Evolutionary conservation across 805 yeast species (phyloP).

Genomic region (Nakazawaea ernobii): DNA sequence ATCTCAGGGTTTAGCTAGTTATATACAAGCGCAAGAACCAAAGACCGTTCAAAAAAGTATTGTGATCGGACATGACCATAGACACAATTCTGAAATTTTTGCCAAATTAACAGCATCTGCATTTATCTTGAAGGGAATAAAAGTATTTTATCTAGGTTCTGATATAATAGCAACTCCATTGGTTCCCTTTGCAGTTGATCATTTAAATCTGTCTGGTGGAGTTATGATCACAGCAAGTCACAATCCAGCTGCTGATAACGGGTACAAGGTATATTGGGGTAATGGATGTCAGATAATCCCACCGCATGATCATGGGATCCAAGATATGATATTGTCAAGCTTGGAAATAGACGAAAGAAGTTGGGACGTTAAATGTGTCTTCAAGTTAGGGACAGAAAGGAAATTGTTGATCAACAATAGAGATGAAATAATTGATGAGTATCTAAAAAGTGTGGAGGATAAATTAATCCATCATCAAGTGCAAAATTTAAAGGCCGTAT

Average conservation of each 20-base stretch:
- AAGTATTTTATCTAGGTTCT: constrained; percentile 57
- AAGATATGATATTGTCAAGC: constrained; percentile 54
- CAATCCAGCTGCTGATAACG: constrained; percentile 82
- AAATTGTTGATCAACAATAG: constrained; percentile 32
- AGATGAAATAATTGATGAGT: constrained; percentile 34
- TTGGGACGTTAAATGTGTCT: constrained; percentile 38
- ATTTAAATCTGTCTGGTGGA: constrained; percentile 63
- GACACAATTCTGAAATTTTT: constrained; percentile 72
- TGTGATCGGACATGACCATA: constrained; percentile 90
- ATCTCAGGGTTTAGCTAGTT: constrained; percentile 70
- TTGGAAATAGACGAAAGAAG: constrained; percentile 54
- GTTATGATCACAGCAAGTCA: constrained; percentile 93
- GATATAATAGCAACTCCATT: constrained; percentile 73
- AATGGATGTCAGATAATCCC: constrained; percentile 96
- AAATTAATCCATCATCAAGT: constrained; percentile 27
- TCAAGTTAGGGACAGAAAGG: constrained; percentile 21
- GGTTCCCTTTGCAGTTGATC: constrained; percentile 82
- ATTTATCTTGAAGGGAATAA: constrained; percentile 62
- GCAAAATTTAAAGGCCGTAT: constrained; percentile 48
- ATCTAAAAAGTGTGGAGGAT: constrained; percentile 27
- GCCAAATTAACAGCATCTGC: constrained; percentile 76
- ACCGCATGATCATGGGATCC: constrained; percentile 78
- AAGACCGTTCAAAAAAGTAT: constrained; percentile 34
- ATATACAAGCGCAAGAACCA: constrained; percentile 28
- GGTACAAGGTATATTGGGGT: constrained; percentile 88